Percentiles rank a stretch among this genome's conserved stretches.
Conservation (phyloP, 805 yeast genomes). For the Zygotorulaspora sp. region DNA sequence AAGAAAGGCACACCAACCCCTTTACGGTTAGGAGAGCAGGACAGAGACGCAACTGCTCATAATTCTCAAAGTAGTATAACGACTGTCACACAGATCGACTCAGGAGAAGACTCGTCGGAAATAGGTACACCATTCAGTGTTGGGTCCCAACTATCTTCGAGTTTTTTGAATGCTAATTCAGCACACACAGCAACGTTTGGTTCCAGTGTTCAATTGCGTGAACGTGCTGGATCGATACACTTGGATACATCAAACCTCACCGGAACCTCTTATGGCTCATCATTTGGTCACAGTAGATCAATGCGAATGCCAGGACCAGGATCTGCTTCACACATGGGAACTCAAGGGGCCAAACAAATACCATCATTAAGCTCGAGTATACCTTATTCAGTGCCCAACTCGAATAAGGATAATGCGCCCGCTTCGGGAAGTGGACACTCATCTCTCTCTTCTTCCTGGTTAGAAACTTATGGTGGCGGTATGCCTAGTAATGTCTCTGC, state of each 20-base stretch:
- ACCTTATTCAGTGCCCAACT: constrained; percentile 72
- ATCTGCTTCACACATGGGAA: constrained; percentile 13
- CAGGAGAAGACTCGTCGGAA: constrained; percentile 15
- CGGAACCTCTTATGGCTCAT: constrained; percentile 9
- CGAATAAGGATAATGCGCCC: constrained; percentile 36
- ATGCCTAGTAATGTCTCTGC: constrained; percentile 41
- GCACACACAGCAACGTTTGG: constrained; percentile 36
- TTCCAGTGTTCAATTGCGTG: constrained; percentile 19
- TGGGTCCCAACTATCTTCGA: constrained; percentile 23
- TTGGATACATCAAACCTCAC: constrained; percentile 17
- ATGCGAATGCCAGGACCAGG: constrained; percentile 15
- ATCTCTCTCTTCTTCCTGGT: constrained; percentile 34
- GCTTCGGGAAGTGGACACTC: constrained; percentile 28
- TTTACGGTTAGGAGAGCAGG: constrained; percentile 10
- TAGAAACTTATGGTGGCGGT: constrained; percentile 35
- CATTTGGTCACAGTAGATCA: constrained; percentile 13
- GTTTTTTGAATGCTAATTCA: constrained; percentile 33
- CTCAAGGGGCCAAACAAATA: constrained; percentile 15
- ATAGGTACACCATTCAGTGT: constrained; percentile 13
- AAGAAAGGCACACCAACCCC: constrained; percentile 6
- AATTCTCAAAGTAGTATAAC: constrained; percentile 28
- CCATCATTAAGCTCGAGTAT: constrained; percentile 55
- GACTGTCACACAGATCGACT: constrained; percentile 29
- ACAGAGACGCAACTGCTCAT: constrained; percentile 12
- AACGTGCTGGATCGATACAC: constrained; percentile 24